Evolutionary conservation across 2,329 filamentous ascomycete genomes (phyloP).

Genomic region (Dactylellina parvicollis): DNA sequence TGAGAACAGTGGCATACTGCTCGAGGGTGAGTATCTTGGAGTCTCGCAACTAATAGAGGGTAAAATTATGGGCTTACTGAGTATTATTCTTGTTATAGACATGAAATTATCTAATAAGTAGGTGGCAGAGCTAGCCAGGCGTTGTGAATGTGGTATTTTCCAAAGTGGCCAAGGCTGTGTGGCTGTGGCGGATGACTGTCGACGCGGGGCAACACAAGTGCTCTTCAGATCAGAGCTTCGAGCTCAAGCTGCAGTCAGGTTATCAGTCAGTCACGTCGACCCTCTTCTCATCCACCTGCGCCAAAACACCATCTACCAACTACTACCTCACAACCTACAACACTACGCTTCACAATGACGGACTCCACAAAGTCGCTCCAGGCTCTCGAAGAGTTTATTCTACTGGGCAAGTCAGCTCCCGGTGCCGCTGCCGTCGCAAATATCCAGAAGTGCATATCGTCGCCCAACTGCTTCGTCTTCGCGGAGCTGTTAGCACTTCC

Average conservation of each 20-base stretch:
- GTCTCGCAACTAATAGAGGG: too few relatives aligned
- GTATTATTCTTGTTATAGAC: too few relatives aligned
- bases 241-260: conserved; percentile 14
- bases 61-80: too few relatives aligned
- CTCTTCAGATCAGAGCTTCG: conserved; percentile 29
- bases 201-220: conserved; percentile 46
- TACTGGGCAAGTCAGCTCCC: conserved; percentile 84
- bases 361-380: conserved; percentile 68
- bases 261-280: conserved; percentile 50
- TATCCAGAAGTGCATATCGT: conserved; percentile 86
- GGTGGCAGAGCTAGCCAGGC: too few relatives aligned
- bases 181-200: neutral
- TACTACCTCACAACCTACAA: neutral
- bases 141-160: too few relatives aligned
- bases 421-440: conserved; percentile 87
- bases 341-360: conserved; percentile 54
- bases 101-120: too few relatives aligned
- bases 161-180: neutral
- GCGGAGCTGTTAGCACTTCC: conserved; percentile 86
- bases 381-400: conserved; percentile 82
- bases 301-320: neutral
- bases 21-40: too few relatives aligned
- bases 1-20: too few relatives aligned
- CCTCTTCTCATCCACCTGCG: neutral
- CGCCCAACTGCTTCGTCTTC: conserved; percentile 89